Conservation (phyloP, 2,329 filamentous ascomycete species). For the Rutstroemia sp. region DNA sequence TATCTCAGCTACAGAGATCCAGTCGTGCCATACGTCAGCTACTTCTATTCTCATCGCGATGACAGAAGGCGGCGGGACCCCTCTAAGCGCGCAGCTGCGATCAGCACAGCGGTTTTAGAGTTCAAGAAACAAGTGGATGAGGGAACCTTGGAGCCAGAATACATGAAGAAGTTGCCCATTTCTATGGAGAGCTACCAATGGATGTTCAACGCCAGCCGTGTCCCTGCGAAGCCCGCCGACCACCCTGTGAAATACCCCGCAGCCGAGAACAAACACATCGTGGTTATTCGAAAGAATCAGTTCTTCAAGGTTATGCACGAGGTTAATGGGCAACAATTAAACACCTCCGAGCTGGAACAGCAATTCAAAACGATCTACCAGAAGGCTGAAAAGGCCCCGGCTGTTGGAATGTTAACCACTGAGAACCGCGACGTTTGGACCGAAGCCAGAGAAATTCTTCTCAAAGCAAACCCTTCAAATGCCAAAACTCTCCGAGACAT, state of each 20-base stretch:
- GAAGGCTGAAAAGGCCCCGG: conserved; percentile 61
- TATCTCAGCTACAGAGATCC: conserved; percentile 93
- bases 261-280: conserved; percentile 74
- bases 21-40: conserved; percentile 95
- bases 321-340: conserved; percentile 76
- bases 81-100: conserved; percentile 84
- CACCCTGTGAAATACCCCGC: conserved; percentile 73
- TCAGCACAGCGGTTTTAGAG: conserved; percentile 76
- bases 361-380: conserved; percentile 84
- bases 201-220: conserved; percentile 95
- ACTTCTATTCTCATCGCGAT: conserved; percentile 98
- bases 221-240: conserved; percentile 76
- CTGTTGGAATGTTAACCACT: conserved; percentile 78
- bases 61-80: conserved; percentile 83
- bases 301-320: conserved; percentile 91
- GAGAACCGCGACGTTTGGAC: conserved; percentile 94
- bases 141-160: conserved; percentile 85
- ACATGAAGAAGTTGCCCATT: conserved; percentile 96
- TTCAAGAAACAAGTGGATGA: conserved; percentile 91
- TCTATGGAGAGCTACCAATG: conserved; percentile 98
- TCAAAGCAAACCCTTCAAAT: conserved; percentile 73
- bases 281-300: conserved; percentile 90
- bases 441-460: conserved; percentile 69
- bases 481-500: conserved; percentile 70
- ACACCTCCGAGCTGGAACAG: conserved; percentile 78